Conservation (phyloP, 495 filamentous ascomycete species). For the Neurospora cerealis region DNA sequence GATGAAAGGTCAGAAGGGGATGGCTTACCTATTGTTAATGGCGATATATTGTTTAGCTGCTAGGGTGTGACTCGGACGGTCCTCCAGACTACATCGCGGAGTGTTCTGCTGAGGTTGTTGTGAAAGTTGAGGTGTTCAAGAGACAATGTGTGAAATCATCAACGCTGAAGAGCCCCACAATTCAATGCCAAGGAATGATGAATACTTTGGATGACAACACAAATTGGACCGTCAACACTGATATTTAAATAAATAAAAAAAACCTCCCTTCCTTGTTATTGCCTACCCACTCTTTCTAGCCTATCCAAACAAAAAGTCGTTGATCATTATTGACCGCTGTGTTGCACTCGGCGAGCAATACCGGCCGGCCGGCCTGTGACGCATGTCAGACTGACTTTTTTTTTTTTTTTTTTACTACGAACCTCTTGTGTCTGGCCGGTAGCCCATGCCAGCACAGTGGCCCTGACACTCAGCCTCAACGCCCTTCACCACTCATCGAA, state of each 20-base stretch:
- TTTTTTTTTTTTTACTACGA: background rate
- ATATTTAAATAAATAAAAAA: background rate
- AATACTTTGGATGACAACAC: background rate
- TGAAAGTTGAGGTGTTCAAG: background rate
- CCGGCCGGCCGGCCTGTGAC: background rate
- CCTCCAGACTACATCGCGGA: background rate
- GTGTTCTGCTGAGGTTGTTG: background rate
- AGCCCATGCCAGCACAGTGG: background rate
- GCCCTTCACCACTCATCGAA: background rate
- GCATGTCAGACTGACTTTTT: background rate
- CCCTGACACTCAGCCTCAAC: background rate
- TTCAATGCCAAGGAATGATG: background rate
- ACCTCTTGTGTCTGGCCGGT: background rate
- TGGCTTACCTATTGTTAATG: background rate
- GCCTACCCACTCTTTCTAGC: background rate
- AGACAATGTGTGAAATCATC: background rate
- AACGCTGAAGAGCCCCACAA: background rate
- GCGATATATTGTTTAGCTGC: background rate
- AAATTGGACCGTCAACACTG: background rate
- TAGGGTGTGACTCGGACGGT: background rate
- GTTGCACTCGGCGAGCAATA: background rate
- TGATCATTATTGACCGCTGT: background rate
- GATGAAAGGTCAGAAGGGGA: background rate
- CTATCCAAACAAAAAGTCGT: background rate
- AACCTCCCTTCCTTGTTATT: background rate